Percentiles rank a stretch among this genome's conserved stretches.
Conservation (phyloP, 176 grass and related monocot species). For the Oryza longistaminata region DNA sequence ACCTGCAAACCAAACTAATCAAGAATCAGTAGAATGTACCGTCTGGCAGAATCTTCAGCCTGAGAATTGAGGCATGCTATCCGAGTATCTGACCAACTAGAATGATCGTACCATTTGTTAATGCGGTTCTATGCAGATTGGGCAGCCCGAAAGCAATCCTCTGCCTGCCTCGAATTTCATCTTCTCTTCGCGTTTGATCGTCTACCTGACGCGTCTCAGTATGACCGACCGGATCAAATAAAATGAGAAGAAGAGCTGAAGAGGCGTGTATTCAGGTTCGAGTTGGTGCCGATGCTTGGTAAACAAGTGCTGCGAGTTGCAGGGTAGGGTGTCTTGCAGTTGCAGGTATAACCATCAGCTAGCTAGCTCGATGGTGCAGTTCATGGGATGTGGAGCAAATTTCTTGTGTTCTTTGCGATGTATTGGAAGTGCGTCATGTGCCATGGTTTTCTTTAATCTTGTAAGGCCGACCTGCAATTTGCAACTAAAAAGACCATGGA, state of each 20-base stretch:
- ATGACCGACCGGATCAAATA: background rate
- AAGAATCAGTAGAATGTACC: background rate
- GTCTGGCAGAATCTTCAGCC: background rate
- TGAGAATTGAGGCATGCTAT: background rate
- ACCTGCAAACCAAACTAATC: constrained; percentile 1
- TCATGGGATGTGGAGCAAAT: background rate
- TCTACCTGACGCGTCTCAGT: background rate
- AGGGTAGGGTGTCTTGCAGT: background rate
- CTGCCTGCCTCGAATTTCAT: background rate
- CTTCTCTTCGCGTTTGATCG: background rate
- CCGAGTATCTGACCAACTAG: background rate
- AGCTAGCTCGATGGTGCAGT: background rate
- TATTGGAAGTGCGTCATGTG: background rate
- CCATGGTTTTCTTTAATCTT: background rate
- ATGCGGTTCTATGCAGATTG: background rate
- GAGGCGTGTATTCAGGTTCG: background rate
- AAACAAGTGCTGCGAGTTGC: background rate
- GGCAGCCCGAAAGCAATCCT: constrained; percentile 18
- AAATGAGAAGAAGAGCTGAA: background rate
- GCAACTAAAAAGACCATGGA: background rate
- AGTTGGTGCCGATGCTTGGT: background rate
- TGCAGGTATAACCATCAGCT: constrained; percentile 4
- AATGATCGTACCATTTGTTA: background rate
- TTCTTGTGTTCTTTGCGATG: background rate
- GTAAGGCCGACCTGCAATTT: background rate